Evolutionary conservation across 2,329 filamentous ascomycete genomes (phyloP), one percentile per base, ranked within the genome.

Genomic region (Aspergillus pseudoglaucus): DNA sequence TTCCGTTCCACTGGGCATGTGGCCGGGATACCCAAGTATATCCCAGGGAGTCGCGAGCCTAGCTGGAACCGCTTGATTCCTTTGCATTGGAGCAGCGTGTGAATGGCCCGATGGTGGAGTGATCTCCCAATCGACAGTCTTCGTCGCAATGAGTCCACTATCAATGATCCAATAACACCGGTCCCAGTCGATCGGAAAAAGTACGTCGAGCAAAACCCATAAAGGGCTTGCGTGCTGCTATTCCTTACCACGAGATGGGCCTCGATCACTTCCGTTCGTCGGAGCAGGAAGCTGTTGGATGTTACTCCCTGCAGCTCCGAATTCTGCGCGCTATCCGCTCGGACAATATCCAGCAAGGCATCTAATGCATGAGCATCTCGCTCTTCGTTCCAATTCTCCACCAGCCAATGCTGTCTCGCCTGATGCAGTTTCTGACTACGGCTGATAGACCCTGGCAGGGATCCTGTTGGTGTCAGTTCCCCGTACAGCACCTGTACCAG

Each of bases 401-500:
- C 90, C 1, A 97, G 81, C 91, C 91, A 97, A 59, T 94, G 88
- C 61, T 95, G 90, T 51, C 88, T 82, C n/a, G 89, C 90, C 59
- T 94, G 91, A 50, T 88, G 81, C 0, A 88, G 79, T 66, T 93
- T 95, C 61, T 90, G 87, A 63, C 85, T 94, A 68, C 91, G 91
- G 48, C 87, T 83, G 54, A 95, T 79, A 0, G 88, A 91, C 1
- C 90, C 81, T 0, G 81, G 81, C 8, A 83, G 62, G 7, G 73
- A 70, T 12, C 81, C 81, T 6, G 73, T 74, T 0, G 81, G 76
- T 1, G 71, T 70, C 22, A 83, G 66, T 51, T 94, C 88, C 8
- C 90, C 90, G 58, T 91, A 91, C 0, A 96, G 72, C 0, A 88
- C 86, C 49, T 88, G 84, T 15, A 94, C 88, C 4, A 95, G 73